Percentiles rank a stretch among this genome's conserved stretches.
Conservation (phyloP, 768 basidiomycete species). For the Phallus indusiatus region DNA sequence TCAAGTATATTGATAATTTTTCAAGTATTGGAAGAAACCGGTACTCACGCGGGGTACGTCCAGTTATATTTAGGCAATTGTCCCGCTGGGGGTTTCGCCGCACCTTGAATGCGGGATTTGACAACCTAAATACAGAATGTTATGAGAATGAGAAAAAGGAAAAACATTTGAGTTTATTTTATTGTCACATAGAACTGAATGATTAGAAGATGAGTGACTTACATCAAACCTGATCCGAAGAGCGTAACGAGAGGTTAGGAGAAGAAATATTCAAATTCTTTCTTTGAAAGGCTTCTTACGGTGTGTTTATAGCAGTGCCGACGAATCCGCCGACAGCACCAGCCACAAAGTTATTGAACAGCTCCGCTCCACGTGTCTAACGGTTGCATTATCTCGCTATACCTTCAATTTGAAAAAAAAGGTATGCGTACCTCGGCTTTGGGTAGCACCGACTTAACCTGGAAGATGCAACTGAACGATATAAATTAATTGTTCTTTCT, state of each 20-base stretch:
- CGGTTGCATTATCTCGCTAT: background rate
- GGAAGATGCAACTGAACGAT: slow-evolving; percentile 57
- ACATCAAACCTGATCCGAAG: slow-evolving; percentile 36
- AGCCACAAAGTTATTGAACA: slow-evolving; percentile 89
- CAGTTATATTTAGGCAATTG: slow-evolving; percentile 85
- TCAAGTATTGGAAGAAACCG: background rate
- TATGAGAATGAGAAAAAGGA: background rate
- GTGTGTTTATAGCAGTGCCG: slow-evolving; percentile 88
- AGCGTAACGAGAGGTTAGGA: too few species aligned
- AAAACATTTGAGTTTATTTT: too few species aligned
- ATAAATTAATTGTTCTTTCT: background rate
- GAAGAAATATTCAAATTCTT: too few species aligned
- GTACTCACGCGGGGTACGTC: slow-evolving; percentile 74
- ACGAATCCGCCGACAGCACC: slow-evolving; percentile 85
- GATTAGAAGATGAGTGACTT: slow-evolving; percentile 7
- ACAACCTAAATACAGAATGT: slow-evolving; percentile 59
- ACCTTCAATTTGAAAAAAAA: background rate
- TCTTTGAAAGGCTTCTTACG: slow-evolving; percentile 36
- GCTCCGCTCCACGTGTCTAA: slow-evolving; percentile 55
- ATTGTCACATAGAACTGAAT: background rate
- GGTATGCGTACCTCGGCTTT: slow-evolving; percentile 60
- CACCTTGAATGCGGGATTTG: slow-evolving; percentile 90
- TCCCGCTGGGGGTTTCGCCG: slow-evolving; percentile 47
- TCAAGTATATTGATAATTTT: background rate
- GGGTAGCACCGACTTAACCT: slow-evolving; percentile 70